Conservation (phyloP, 2,329 filamentous ascomycete species). For the Arthrobotrys sphaeroides region DNA sequence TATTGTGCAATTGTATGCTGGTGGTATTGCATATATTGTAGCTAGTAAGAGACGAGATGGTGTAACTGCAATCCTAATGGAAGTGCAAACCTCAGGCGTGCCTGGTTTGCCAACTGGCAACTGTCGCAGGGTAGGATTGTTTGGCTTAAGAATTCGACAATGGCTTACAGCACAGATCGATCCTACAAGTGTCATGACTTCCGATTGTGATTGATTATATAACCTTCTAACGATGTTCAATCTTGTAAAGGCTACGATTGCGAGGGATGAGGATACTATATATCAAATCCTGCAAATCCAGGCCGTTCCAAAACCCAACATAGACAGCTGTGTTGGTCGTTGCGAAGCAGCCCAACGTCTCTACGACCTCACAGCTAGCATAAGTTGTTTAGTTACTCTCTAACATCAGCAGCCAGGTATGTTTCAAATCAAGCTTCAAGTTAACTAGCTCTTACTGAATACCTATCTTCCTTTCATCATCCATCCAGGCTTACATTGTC, state of each 20-base stretch:
- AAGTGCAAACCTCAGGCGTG: constrained; percentile 5
- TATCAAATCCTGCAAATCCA: no score
- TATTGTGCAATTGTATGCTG: no score
- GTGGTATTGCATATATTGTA: no score
- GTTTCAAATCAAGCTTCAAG: background rate
- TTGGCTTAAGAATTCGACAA: background rate
- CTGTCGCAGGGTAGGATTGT: background rate
- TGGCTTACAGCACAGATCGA: no score
- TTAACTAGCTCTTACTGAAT: no score
- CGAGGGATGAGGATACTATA: background rate
- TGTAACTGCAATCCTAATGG: constrained; percentile 15
- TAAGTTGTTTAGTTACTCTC: background rate
- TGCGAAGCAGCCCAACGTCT: background rate
- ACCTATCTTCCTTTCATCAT: background rate
- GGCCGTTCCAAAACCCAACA: constrained; percentile 27
- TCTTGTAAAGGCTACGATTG: no score
- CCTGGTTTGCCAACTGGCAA: background rate
- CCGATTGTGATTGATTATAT: no score
- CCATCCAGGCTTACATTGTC: background rate
- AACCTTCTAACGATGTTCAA: no score
- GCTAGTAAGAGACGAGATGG: background rate
- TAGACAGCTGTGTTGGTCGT: background rate
- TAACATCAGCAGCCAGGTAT: background rate
- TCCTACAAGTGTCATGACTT: no score
- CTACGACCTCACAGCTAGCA: background rate